Percentiles rank a stretch among this genome's conserved stretches.
Conservation (phyloP, 2,329 filamentous ascomycete genomes). For the Delphinella strobiligena region DNA sequence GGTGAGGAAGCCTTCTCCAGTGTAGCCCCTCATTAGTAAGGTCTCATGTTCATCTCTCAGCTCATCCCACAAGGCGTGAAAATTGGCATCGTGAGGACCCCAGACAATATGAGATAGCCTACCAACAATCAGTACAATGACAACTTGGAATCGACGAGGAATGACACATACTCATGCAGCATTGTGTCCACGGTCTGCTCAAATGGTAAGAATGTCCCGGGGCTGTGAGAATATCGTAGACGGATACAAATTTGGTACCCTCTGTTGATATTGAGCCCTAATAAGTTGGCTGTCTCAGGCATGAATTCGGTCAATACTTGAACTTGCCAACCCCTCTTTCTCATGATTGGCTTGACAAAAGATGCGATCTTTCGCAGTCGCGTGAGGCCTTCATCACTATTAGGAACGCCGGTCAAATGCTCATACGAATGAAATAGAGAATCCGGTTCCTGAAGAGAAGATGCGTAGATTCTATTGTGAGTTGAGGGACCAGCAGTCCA, state of each 20-base stretch:
- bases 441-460: conserved; percentile 32
- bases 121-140: conserved; percentile 9
- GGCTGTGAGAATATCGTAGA: conserved; percentile 63
- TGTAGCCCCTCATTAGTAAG: conserved; percentile 70
- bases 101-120: conserved; percentile 72
- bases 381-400: conserved; percentile 34
- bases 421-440: conserved; percentile 38
- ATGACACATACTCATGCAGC: conserved; percentile 60
- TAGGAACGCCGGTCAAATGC: conserved; percentile 33
- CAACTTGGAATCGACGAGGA: conserved; percentile 2
- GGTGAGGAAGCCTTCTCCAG: conserved; percentile 76
- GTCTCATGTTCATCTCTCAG: conserved; percentile 74
- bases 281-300: conserved; percentile 57
- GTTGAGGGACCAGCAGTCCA: conserved; percentile 18
- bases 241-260: conserved; percentile 74
- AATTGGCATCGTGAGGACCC: conserved; percentile 71
- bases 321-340: conserved; percentile 71
- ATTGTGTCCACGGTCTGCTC: conserved; percentile 81
- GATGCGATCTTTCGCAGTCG: conserved; percentile 72
- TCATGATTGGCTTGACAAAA: conserved; percentile 89
- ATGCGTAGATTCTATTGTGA: conserved; percentile 21
- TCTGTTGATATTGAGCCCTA: conserved; percentile 66
- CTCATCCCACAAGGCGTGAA: conserved; percentile 80
- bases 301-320: conserved; percentile 74
- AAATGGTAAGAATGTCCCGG: conserved; percentile 63